These are phyloP conservation scores for Phaeosphaeriaceae sp. DNA, from an alignment of 2,329 filamentous ascomycete species.

Conservation along the genomic window DNA sequence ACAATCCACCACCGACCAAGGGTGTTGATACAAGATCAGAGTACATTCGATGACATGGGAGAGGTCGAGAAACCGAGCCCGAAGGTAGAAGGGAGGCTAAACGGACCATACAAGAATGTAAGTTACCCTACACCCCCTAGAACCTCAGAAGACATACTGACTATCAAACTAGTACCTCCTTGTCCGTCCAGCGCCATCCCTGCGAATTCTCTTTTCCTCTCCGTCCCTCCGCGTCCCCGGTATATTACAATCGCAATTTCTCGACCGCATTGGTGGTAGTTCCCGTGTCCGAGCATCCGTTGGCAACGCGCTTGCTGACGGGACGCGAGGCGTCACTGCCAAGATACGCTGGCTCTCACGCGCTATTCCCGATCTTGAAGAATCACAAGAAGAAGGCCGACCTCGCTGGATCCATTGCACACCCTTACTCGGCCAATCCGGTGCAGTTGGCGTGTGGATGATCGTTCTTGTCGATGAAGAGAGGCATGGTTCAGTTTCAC, in stretches of 20 bases:
- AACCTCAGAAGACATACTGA: neutral
- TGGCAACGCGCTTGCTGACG: constrained; percentile 67
- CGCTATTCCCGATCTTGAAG: constrained; percentile 44
- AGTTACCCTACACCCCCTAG: constrained; percentile 28
- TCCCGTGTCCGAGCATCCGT: constrained; percentile 61
- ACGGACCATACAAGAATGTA: constrained; percentile 65
- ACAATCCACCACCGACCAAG: constrained; percentile 48
- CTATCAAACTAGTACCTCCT: constrained; percentile 52
- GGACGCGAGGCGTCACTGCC: constrained; percentile 71
- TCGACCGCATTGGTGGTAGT: constrained; percentile 58
- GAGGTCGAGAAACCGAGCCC: constrained; percentile 15
- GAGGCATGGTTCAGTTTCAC: constrained; percentile 24
- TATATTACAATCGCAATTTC: constrained; percentile 57
- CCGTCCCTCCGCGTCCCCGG: constrained; percentile 58
- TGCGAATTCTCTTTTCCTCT: constrained; percentile 58
- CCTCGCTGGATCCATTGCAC: constrained; percentile 80
- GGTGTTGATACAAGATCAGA: constrained; percentile 57
- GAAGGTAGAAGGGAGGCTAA: constrained; percentile 35
- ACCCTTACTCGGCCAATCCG: constrained; percentile 70
- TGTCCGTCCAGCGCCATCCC: constrained; percentile 55
- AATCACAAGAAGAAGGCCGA: constrained; percentile 62
- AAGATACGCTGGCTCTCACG: constrained; percentile 71
- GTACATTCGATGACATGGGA: constrained; percentile 39
- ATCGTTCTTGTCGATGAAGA: constrained; percentile 70
- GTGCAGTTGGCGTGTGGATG: constrained; percentile 79